A percentile compares a stretch with the other conserved stretches of the same genome.
These are phyloP conservation scores for Vanrija humicola DNA, from an alignment of 1,284 basidiomycete species.

Conservation along the genomic window DNA sequence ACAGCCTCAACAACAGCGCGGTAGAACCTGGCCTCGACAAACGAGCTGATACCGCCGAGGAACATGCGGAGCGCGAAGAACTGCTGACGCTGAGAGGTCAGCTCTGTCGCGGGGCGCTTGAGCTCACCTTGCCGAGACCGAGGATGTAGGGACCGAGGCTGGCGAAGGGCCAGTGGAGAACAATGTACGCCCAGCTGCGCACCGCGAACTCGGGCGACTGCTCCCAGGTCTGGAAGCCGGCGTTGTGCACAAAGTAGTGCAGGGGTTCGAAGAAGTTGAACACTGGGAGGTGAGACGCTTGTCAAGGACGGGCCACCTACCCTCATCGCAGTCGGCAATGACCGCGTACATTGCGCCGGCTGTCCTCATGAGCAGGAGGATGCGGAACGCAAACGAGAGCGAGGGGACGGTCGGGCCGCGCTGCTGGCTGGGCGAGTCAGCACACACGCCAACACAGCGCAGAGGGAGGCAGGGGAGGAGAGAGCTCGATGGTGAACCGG, in stretches of 20 bases:
- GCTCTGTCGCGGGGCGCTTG: too few relatives aligned
- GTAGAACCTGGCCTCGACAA: slow-evolving; percentile 82
- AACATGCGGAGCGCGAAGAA: slow-evolving; percentile 86
- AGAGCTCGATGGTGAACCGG: background rate
- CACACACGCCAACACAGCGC: background rate
- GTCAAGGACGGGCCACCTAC: slow-evolving; percentile 50
- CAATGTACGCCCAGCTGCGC: slow-evolving; percentile 88
- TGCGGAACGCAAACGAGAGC: slow-evolving; percentile 74
- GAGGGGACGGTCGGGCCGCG: slow-evolving; percentile 70
- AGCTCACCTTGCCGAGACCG: slow-evolving; percentile 42
- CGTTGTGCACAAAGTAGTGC: slow-evolving; percentile 76
- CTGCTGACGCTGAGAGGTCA: slow-evolving; percentile 10
- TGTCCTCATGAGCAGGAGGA: slow-evolving; percentile 76
- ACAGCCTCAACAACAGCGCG: slow-evolving; percentile 74
- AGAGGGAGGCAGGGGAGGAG: background rate
- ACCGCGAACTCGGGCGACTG: slow-evolving; percentile 85
- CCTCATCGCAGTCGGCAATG: slow-evolving; percentile 96
- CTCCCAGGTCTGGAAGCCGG: slow-evolving; percentile 98
- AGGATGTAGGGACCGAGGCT: slow-evolving; percentile 42
- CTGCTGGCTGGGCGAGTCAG: slow-evolving; percentile 22
- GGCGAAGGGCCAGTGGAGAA: slow-evolving; percentile 59
- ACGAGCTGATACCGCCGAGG: slow-evolving; percentile 68
- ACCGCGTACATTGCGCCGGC: slow-evolving; percentile 93
- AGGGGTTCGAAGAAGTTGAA: slow-evolving; percentile 99
- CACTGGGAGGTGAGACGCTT: slow-evolving; percentile 54